A percentile compares a stretch with the other conserved stretches of the same genome.
phyloP scores from a whole-genome alignment of 1,139 yeast genomes.

The Geotrichum phurueaensis region DNA sequence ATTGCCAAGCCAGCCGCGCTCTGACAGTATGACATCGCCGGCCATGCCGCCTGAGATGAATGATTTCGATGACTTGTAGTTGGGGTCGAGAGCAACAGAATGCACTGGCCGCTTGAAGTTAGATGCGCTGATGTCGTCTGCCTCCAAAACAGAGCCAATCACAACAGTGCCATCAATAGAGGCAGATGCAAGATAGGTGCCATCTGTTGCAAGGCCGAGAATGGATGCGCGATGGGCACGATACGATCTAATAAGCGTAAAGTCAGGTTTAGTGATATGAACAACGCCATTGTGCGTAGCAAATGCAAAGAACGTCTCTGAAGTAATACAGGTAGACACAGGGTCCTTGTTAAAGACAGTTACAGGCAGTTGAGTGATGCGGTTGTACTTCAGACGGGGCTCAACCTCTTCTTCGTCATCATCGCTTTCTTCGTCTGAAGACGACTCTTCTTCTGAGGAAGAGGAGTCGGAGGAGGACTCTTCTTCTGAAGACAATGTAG shows the following conservation, averaged over 20 bases:
- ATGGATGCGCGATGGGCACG: conserved; percentile 85
- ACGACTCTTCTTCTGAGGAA: conserved; percentile 11
- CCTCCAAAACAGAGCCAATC: conserved; percentile 62
- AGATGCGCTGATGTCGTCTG: conserved; percentile 60
- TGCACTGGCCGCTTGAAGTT: conserved; percentile 88
- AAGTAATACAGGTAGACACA: conserved; percentile 60
- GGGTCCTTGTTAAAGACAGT: conserved; percentile 70
- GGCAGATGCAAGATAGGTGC: conserved; percentile 70
- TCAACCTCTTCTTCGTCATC: conserved; percentile 57
- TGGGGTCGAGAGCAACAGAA: conserved; percentile 72
- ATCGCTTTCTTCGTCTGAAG: conserved; percentile 30
- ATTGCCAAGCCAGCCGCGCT: conserved; percentile 81
- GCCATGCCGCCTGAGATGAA: conserved; percentile 89
- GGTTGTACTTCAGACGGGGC: conserved; percentile 67
- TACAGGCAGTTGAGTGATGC: conserved; percentile 59
- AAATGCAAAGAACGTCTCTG: conserved; percentile 58
- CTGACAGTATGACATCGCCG: conserved; percentile 71
- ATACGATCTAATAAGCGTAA: conserved; percentile 56
- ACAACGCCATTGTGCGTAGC: conserved; percentile 88
- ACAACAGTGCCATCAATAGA: conserved; percentile 93
- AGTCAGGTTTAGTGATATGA: conserved; percentile 57
- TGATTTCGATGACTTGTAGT: conserved; percentile 53
- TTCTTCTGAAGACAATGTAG: conserved; percentile 27
- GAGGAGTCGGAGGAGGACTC: conserved; percentile 16
- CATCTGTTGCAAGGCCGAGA: conserved; percentile 62